phyloP scores from a whole-genome alignment of 352 stramenopile species.

The Phytophthora nicotianae region DNA sequence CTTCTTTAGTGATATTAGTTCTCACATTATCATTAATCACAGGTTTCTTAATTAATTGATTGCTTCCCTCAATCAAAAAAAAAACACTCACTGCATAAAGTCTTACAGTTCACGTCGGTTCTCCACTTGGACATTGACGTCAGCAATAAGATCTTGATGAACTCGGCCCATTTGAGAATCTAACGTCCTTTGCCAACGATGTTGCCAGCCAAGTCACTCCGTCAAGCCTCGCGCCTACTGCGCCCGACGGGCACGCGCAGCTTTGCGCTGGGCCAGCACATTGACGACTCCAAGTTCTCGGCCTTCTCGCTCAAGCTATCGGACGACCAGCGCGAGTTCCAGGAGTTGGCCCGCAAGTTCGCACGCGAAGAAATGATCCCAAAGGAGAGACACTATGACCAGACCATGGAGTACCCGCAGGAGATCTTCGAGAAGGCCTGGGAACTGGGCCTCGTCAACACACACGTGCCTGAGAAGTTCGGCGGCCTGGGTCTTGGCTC shows the following conservation, averaged over 20 bases:
- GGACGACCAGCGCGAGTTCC: slow-evolving; percentile 89
- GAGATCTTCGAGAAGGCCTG: slow-evolving; percentile 90
- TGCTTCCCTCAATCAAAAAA: too few species aligned
- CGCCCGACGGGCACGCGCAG: slow-evolving; percentile 28
- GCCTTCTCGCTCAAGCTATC: slow-evolving; percentile 84
- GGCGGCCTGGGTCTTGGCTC: slow-evolving; percentile 81
- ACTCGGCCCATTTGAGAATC: slow-evolving; percentile 21
- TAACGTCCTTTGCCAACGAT: slow-evolving; percentile 3
- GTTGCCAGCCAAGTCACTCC: slow-evolving; percentile 22
- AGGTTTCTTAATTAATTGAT: neutral
- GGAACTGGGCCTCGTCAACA: slow-evolving; percentile 90
- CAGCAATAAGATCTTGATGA: slow-evolving; percentile 2
- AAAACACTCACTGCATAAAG: too few species aligned
- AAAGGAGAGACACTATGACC: slow-evolving; percentile 82
- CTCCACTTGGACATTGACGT: neutral
- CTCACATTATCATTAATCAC: neutral
- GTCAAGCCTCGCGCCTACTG: slow-evolving; percentile 18
- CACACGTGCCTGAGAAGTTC: slow-evolving; percentile 87
- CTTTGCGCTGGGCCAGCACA: slow-evolving; percentile 48
- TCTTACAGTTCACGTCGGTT: slow-evolving; percentile 15
- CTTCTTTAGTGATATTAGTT: slow-evolving; percentile 9
- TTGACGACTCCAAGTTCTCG: slow-evolving; percentile 58
- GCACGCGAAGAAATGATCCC: slow-evolving; percentile 91
- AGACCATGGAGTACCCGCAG: slow-evolving; percentile 86
- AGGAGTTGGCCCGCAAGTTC: slow-evolving; percentile 88